Conservation (phyloP, 2,329 filamentous ascomycete genomes). For the Penicillium sp. region DNA sequence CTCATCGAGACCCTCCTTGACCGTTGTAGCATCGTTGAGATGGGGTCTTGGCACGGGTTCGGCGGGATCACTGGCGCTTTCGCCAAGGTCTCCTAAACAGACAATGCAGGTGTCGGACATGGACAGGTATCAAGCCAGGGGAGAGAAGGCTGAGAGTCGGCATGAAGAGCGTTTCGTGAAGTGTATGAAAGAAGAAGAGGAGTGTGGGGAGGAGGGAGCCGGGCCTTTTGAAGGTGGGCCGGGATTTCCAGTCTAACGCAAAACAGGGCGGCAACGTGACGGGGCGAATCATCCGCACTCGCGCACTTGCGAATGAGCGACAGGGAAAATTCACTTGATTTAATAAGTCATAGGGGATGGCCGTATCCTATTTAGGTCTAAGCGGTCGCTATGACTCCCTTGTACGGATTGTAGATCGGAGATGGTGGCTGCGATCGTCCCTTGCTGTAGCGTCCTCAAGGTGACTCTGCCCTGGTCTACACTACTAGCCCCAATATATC, state of each 20-base stretch:
- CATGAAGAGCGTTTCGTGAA: constrained; percentile 30
- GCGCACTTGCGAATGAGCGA: constrained; percentile 17
- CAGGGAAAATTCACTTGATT: neutral
- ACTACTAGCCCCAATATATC: neutral
- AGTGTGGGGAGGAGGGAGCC: constrained; percentile 33
- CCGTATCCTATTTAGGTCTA: neutral
- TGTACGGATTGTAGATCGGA: neutral
- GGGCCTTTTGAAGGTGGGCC: constrained; percentile 46
- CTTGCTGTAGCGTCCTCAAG: constrained; percentile 8
- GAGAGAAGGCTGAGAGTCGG: constrained; percentile 20
- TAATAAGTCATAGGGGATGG: neutral
- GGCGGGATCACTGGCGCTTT: constrained; percentile 54
- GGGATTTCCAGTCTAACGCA: constrained; percentile 37
- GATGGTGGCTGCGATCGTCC: constrained; percentile 3
- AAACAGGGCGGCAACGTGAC: constrained; percentile 43
- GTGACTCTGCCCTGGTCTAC: neutral
- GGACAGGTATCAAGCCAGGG: constrained; percentile 29
- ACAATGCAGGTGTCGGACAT: constrained; percentile 73
- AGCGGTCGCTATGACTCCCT: neutral
- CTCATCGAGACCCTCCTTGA: constrained; percentile 39
- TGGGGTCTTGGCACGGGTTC: constrained; percentile 46
- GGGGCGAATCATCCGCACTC: constrained; percentile 21
- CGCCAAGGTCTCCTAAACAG: constrained; percentile 69
- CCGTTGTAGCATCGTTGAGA: constrained; percentile 29
- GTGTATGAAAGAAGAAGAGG: constrained; percentile 24